Base-by-base conservation (phyloP, 192 early-diverging fungal species). In the Coemansia reversa region DNA sequence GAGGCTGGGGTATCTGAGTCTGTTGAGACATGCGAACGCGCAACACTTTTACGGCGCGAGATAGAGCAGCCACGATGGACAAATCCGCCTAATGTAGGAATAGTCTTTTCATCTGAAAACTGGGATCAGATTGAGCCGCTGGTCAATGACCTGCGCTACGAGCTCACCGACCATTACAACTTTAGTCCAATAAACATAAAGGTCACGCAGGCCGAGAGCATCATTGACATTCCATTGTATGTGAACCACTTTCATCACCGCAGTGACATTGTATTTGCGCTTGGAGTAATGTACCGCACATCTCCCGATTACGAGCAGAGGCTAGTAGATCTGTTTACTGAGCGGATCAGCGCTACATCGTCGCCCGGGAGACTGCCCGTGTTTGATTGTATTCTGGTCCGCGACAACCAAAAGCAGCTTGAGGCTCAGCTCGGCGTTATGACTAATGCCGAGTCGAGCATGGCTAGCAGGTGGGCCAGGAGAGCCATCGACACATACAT, bases 61-160 rank as follows among this genome's bases (percentile, higher is more conserved):
- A 39, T 64, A 8, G 67, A 65, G 56, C 47, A 55, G 60, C 70
- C 56, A 1, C 58, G 55, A 27, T 69, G 67, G 60, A 24, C 52
- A 12, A 50, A 4, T 2, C 45, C 64, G 29, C 76, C 72, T 1
- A 63, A 62, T 5, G 60, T 79, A 25, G 71, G 67, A 4, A 64
- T 74, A 1, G 67, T 79, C 12, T 67, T 74, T 25, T 63, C 76
- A 18, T 52, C 62, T 12, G 76, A 79, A 9, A 67, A 79, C 76
- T 79, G 71, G 72, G 39, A 51, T 8, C 32, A 61, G 18, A 51
- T 67, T 42, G 63, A 66, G 52, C 57, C 57, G 0, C 72, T 79
- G 19, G 68, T 79, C 30, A 79, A 79, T 62, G 71, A 74, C 19
- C 58, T 79, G 42, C 67, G 76, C 4, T 79, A 79, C 62, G 76